Percentiles rank a stretch among this genome's conserved stretches.
Evolutionary conservation across 2,329 filamentous ascomycete species (phyloP).

Genomic region (Cadophora luteo-olivacea): DNA sequence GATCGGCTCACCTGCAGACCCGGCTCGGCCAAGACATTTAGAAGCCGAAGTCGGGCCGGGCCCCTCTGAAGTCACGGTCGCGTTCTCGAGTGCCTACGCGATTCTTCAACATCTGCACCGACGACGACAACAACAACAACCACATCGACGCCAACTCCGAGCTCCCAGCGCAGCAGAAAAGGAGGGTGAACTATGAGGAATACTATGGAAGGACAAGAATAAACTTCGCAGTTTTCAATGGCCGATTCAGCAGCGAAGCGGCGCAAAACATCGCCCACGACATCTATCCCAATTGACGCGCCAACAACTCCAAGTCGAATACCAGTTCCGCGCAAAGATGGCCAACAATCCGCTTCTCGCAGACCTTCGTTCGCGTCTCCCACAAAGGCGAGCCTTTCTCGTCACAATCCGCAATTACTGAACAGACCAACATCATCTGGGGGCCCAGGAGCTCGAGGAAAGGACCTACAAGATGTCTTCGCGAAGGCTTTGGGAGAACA

Average conservation of each 20-base stretch:
- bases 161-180: neutral
- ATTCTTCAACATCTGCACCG: constrained; percentile 19
- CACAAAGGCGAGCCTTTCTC: constrained; percentile 67
- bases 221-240: constrained; percentile 46
- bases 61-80: constrained; percentile 30
- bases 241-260: constrained; percentile 68
- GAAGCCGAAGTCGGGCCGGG: constrained; percentile 11
- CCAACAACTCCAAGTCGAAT: constrained; percentile 48
- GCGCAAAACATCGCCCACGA: constrained; percentile 65
- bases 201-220: constrained; percentile 28
- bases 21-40: neutral
- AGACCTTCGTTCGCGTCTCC: constrained; percentile 71
- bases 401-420: constrained; percentile 65
- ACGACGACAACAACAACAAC: constrained; percentile 17
- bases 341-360: constrained; percentile 42
- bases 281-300: constrained; percentile 50
- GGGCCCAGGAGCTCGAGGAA: constrained; percentile 41
- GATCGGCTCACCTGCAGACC: neutral
- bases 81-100: constrained; percentile 37
- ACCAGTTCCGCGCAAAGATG: constrained; percentile 35
- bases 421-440: constrained; percentile 47
- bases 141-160: neutral
- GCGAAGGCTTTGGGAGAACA: constrained; percentile 36
- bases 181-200: constrained; percentile 14
- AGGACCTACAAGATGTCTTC: constrained; percentile 44